Base-by-base conservation (phyloP, 208 protist species). In the Wallacemonas sp. region DNA sequence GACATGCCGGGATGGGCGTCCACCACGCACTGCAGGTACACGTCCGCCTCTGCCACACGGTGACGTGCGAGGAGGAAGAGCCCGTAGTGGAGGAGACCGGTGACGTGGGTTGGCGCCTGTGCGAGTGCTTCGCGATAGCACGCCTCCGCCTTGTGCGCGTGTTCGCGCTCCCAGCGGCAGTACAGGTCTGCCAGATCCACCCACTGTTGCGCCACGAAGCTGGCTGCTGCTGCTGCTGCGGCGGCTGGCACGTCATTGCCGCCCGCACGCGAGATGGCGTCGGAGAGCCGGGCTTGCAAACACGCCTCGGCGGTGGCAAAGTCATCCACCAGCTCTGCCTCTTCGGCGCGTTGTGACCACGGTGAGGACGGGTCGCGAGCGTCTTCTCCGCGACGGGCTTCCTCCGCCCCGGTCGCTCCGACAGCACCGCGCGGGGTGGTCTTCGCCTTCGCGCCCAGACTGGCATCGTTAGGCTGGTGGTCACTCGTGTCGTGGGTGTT, bases 71-170 rank as follows among this genome's bases (percentile, higher is more conserved):
- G 76, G 26, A 97, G 81, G 61, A 88, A 85, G 61, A 91, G 52
- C 32, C 89, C 87, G 70, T 96, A 96, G 54, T 81, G 80, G 34
- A 92, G 58, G 56, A 97, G 76, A 26, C 74, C 77, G 29, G 62
- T 60, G n/a, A 87, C 64, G 67, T 88, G 71, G 2, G 17, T 19
- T 26, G 87, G 74, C 52, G 93, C 77, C 68, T 78, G 78, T 19
- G 89, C 75, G 58, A 97, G 77, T 26, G 91, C 90, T 60, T 97
- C 93, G 41, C 90, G 88, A 49, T 94, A 96, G 61, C 83, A 88
- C 73, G 94, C 85, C 80, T 97, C 93, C 19, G 93, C 89, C 65
- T 85, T 89, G 34, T 75, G 66, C n/a, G 81, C 52, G 33, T 93
- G 80, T n/a, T 82, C 83, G n/a, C 66, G 67, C 52, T 58, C 52